phyloP scores from a whole-genome alignment of 2,329 filamentous ascomycete genomes.

The Tolypocladium tundrense region DNA sequence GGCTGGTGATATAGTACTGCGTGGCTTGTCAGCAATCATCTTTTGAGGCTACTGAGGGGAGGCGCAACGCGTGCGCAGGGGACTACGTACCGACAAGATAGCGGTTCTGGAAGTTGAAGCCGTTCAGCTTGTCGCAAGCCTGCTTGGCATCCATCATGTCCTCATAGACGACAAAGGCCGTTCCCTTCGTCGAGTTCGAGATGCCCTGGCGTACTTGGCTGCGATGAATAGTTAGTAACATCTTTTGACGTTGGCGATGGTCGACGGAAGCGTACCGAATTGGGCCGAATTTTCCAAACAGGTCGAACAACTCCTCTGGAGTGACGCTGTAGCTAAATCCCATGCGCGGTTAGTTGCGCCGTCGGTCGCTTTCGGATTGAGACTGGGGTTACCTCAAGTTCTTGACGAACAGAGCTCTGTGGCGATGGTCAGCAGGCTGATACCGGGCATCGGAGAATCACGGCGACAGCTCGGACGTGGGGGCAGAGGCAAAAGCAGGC shows the following conservation, averaged over 20 bases:
- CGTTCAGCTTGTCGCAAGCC: conserved; percentile 98
- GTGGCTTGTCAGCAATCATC: neutral
- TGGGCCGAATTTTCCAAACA: conserved; percentile 95
- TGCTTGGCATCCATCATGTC: conserved; percentile 98
- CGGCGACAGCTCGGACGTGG: neutral
- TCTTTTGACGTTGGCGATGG: neutral
- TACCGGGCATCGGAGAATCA: neutral
- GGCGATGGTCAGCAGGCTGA: conserved; percentile 19
- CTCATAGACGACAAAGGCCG: conserved; percentile 98
- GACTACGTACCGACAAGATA: conserved; percentile 79
- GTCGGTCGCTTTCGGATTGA: neutral
- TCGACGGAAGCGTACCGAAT: conserved; percentile 59
- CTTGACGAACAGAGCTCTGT: conserved; percentile 98
- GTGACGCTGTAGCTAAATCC: conserved; percentile 88
- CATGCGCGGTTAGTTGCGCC: conserved; percentile 3
- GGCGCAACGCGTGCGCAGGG: neutral
- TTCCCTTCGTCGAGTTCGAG: conserved; percentile 94
- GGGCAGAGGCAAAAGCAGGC: neutral
- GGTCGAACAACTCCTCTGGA: conserved; percentile 93
- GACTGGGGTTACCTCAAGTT: conserved; percentile 68
- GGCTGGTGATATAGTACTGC: conserved; percentile 54
- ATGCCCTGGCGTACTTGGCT: conserved; percentile 99
- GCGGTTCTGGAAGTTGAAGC: conserved; percentile 99
- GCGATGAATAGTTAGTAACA: conserved; percentile 9
- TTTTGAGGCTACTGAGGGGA: neutral